Conservation (phyloP, 257 asterid genomes). For the Anisodus acutangulus region DNA sequence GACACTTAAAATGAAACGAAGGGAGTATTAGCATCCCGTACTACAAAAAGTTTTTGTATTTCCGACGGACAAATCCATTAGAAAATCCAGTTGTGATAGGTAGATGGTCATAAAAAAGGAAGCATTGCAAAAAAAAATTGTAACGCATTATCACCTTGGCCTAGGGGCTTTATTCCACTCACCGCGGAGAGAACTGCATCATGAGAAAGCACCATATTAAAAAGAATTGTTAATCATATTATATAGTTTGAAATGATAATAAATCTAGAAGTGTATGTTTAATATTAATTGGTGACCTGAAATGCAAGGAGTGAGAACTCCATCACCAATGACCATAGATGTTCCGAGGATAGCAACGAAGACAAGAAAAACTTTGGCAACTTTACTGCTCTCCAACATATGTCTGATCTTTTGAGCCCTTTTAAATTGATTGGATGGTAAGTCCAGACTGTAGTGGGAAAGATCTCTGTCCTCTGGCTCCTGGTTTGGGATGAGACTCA, state of each 20-base stretch:
- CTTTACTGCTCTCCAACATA: constrained; percentile 55
- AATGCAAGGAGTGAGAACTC: constrained; percentile 79
- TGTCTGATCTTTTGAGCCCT: constrained; percentile 57
- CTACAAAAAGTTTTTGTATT: neutral
- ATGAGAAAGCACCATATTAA: neutral
- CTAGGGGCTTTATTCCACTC: constrained; percentile 55
- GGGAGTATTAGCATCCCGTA: neutral
- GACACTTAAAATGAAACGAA: neutral
- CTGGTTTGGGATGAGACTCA: constrained; percentile 67
- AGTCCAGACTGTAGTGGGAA: constrained; percentile 59
- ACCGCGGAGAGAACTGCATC: constrained; percentile 73
- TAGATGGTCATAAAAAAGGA: no score
- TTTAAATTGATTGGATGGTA: constrained; percentile 49
- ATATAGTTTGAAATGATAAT: neutral
- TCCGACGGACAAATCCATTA: neutral
- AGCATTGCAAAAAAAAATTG: neutral
- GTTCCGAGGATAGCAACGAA: constrained; percentile 73
- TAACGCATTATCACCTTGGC: neutral
- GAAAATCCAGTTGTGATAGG: no score
- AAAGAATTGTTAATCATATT: neutral
- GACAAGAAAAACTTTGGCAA: constrained; percentile 56
- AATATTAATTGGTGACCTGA: constrained; percentile 47
- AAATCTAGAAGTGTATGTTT: neutral
- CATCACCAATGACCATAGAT: constrained; percentile 87
- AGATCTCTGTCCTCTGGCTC: constrained; percentile 66